A percentile compares a stretch with the other conserved stretches of the same genome.
phyloP scores from a whole-genome alignment of 192 early-diverging fungal species.

The Pecoramyces ruminantium region DNA sequence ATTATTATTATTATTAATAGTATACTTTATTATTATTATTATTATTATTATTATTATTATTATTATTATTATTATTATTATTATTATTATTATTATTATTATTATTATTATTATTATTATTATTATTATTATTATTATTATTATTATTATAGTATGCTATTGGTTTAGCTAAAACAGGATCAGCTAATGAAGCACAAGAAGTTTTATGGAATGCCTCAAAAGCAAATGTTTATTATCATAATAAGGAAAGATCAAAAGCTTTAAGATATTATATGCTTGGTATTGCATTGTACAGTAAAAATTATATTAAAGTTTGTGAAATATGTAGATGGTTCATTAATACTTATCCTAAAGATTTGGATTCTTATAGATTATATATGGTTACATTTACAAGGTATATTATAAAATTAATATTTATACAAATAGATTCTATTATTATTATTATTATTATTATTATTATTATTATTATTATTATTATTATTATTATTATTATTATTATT shows the following conservation, averaged over 20 bases:
- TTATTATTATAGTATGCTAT: slow-evolving; percentile 24
- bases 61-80: too few relatives aligned
- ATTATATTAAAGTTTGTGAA: slow-evolving; percentile 10
- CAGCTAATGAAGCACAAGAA: slow-evolving; percentile 31
- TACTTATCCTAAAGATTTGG: slow-evolving; percentile 8
- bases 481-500: too few relatives aligned
- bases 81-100: too few relatives aligned
- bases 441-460: too few relatives aligned
- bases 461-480: too few relatives aligned
- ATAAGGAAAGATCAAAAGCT: slow-evolving; percentile 12
- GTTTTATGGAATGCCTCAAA: slow-evolving; percentile 30
- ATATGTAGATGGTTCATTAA: slow-evolving; percentile 18
- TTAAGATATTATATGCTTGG: slow-evolving; percentile 38
- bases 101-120: neutral
- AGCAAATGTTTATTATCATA: slow-evolving; percentile 42
- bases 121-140: too few relatives aligned
- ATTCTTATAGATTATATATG: slow-evolving; percentile 10
- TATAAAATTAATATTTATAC: too few relatives aligned
- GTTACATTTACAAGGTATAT: slow-evolving; percentile 8
- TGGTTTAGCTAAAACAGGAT: slow-evolving; percentile 23
- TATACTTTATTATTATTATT: too few relatives aligned
- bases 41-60: neutral
- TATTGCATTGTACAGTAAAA: slow-evolving; percentile 9
- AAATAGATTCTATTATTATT: too few relatives aligned
- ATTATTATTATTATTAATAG: too few relatives aligned